A percentile compares a stretch with the other conserved stretches of the same genome.
Conservation (phyloP, 2,329 filamentous ascomycete species). For the Epichloe coenophiala region DNA sequence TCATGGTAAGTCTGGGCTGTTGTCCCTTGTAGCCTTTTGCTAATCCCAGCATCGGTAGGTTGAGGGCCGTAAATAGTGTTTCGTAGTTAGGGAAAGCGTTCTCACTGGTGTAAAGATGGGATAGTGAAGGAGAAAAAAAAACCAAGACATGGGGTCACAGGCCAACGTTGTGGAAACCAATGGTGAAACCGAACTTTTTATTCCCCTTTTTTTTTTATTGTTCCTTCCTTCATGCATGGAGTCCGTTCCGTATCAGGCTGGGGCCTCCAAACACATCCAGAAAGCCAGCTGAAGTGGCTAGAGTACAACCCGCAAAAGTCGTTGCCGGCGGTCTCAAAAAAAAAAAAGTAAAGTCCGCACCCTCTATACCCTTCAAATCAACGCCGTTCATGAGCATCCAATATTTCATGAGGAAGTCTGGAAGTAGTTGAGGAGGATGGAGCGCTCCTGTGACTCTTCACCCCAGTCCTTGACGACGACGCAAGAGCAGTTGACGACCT, state of each 20-base stretch:
- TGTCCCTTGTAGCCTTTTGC: not conserved
- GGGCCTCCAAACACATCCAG: constrained; percentile 24
- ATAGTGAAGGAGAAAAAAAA: too few relatives aligned
- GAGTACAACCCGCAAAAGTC: constrained; percentile 30
- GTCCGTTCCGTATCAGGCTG: constrained; percentile 15
- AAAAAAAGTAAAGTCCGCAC: constrained; percentile 14
- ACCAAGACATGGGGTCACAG: not conserved
- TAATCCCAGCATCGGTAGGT: constrained; percentile 15
- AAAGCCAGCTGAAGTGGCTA: constrained; percentile 35
- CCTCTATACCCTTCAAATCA: constrained; percentile 27
- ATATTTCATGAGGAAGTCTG: constrained; percentile 61
- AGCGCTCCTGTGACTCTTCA: constrained; percentile 98
- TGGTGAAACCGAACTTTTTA: constrained; percentile 8
- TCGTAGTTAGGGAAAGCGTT: not conserved
- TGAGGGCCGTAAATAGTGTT: constrained; percentile 26
- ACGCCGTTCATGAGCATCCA: constrained; percentile 15
- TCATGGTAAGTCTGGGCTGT: constrained; percentile 45
- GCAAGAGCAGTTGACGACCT: constrained; percentile 99
- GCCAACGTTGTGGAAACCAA: not conserved
- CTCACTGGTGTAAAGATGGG: too few relatives aligned
- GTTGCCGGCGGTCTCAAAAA: constrained; percentile 20
- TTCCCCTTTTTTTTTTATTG: constrained; percentile 24
- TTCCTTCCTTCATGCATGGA: constrained; percentile 20
- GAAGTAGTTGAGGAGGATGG: constrained; percentile 99
- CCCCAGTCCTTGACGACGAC: constrained; percentile 99